Conservation (phyloP, 1,139 yeast genomes). For the Casaregolazyma lundiana region DNA sequence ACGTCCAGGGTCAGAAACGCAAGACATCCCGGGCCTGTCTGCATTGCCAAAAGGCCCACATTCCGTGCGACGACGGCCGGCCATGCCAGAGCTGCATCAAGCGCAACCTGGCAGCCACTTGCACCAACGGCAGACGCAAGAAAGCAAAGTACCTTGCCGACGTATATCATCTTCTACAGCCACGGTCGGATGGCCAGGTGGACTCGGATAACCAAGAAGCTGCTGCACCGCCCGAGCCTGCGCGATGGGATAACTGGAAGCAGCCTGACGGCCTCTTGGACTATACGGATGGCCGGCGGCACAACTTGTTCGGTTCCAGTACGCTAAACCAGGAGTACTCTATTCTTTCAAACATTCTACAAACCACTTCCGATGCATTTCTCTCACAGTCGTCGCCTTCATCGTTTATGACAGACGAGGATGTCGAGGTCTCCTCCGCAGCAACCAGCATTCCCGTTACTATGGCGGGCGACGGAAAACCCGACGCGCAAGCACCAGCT, state of each 20-base stretch:
- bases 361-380: constrained; percentile 15
- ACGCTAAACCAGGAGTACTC: constrained; percentile 84
- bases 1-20: constrained; percentile 20
- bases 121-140: constrained; percentile 87
- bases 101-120: constrained; percentile 60
- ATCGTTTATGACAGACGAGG: constrained; percentile 8
- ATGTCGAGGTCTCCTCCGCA: constrained; percentile 3
- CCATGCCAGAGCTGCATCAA: constrained; percentile 81
- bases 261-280: not conserved
- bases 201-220: not conserved
- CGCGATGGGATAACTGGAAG: not conserved
- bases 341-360: constrained; percentile 66
- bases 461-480: not conserved
- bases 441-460: constrained; percentile 1
- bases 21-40: constrained; percentile 86
- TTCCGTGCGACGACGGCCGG: constrained; percentile 75
- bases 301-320: constrained; percentile 51
- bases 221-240: not conserved
- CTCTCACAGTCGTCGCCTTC: constrained; percentile 7
- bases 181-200: not conserved
- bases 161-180: constrained; percentile 13
- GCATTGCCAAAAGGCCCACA: constrained; percentile 84
- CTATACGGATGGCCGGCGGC: not conserved
- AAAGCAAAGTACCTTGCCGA: constrained; percentile 64
- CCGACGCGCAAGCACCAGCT: not conserved